These are phyloP conservation scores for Euryodendron excelsum DNA, from an alignment of 148 eudicot genomes.

Conservation along the genomic window DNA sequence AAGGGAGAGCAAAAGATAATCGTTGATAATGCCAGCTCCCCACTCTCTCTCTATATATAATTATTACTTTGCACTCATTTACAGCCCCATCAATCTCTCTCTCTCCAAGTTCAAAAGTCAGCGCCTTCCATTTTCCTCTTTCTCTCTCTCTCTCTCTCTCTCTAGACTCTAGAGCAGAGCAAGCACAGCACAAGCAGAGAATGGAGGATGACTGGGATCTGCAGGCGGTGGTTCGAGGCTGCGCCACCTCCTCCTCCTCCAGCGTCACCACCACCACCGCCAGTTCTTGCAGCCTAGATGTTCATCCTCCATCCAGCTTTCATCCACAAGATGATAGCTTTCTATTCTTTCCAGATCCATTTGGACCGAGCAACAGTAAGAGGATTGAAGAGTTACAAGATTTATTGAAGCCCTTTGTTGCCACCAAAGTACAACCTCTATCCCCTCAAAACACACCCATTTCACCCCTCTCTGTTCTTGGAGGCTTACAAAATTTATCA, in stretches of 20 bases:
- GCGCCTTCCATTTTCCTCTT: not conserved
- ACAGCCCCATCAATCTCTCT: not conserved
- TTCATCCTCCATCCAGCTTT: not conserved
- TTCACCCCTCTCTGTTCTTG: slow-evolving; percentile 41
- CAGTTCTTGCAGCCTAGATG: slow-evolving; percentile 22
- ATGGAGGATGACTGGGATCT: slow-evolving; percentile 82
- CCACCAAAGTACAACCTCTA: slow-evolving; percentile 15
- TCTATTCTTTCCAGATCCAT: slow-evolving; percentile 33
- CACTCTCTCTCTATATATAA: slow-evolving; percentile 11
- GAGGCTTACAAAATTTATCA: slow-evolving; percentile 28
- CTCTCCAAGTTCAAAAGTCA: not conserved
- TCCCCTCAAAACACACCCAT: slow-evolving; percentile 27
- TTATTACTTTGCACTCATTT: not conserved
- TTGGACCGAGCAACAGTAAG: slow-evolving; percentile 14
- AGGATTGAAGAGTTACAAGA: slow-evolving; percentile 40
- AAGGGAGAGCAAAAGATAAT: not conserved
- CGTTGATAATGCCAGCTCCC: not conserved
- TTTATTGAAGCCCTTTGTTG: slow-evolving; percentile 44
- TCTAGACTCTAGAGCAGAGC: not conserved
- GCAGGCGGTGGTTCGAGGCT: slow-evolving; percentile 72
- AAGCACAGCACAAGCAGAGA: not conserved
- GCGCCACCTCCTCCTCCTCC: slow-evolving; percentile 46
- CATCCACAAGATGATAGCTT: slow-evolving; percentile 14
- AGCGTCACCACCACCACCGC: slow-evolving; percentile 35
- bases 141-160: slow-evolving; percentile 12